These are phyloP conservation scores for Mortierella sp. DNA, from an alignment of 371 early-diverging fungal species.

Conservation along the genomic window DNA sequence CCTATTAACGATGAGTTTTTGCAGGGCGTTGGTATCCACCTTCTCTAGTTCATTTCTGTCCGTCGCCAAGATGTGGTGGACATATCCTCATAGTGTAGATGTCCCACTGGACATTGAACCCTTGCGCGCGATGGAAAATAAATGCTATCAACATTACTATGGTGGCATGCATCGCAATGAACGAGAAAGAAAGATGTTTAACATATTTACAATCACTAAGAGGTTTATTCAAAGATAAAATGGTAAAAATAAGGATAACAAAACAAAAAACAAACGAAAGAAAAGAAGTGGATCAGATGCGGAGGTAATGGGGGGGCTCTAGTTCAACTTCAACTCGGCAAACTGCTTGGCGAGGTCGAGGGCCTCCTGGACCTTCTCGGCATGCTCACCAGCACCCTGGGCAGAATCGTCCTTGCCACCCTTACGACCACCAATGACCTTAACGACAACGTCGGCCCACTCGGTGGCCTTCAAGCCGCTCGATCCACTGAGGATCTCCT, in stretches of 20 bases:
- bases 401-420: constrained; percentile 92
- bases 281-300: not conserved
- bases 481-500: constrained; percentile 62
- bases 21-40: constrained; percentile 12
- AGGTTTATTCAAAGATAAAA: constrained; percentile 8
- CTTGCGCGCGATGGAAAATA: not conserved
- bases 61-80: no score
- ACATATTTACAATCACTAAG: not conserved
- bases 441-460: constrained; percentile 89
- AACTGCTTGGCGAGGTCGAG: constrained; percentile 81
- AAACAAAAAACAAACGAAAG: constrained; percentile 3
- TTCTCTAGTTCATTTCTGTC: not conserved
- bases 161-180: not conserved
- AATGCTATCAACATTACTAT: no score
- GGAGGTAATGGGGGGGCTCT: constrained; percentile 5
- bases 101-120: no score
- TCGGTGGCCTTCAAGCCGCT: constrained; percentile 90
- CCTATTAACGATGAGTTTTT: constrained; percentile 25
- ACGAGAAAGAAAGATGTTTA: not conserved
- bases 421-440: constrained; percentile 90
- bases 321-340: constrained; percentile 75
- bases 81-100: no score
- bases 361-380: constrained; percentile 80
- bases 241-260: constrained; percentile 1
- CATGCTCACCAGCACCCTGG: constrained; percentile 82